Conservation (phyloP, 1,284 basidiomycete species). For the Vanrija sp. region DNA sequence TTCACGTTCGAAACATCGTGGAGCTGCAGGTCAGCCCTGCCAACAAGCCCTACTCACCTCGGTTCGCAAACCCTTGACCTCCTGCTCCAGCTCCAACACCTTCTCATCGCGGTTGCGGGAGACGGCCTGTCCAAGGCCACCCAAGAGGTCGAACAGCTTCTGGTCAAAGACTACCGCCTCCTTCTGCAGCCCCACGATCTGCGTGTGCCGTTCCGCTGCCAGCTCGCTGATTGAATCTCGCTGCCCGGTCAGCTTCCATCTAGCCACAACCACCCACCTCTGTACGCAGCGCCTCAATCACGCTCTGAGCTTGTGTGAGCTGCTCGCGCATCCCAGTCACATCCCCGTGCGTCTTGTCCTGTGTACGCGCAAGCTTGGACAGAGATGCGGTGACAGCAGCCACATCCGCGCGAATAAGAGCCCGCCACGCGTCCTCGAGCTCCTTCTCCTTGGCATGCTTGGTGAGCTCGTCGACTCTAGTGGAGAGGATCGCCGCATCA, state of each 20-base stretch:
- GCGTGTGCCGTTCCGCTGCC: constrained; percentile 7
- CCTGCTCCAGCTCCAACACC: constrained; percentile 4
- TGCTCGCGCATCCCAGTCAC: constrained; percentile 6
- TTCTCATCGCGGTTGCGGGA: background rate
- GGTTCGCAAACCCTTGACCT: constrained; percentile 2
- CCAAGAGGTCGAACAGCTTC: constrained; percentile 7
- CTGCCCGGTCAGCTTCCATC: background rate
- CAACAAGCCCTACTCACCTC: background rate
- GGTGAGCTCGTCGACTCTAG: background rate
- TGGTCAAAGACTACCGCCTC: constrained; percentile 3
- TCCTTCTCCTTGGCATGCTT: background rate
- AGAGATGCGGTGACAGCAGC: constrained; percentile 1
- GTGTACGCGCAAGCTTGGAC: constrained; percentile 1
- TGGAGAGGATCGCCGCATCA: background rate
- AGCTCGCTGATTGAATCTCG: constrained; percentile 3
- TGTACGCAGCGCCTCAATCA: background rate
- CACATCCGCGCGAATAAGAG: constrained; percentile 4
- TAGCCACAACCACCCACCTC: background rate
- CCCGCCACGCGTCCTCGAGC: constrained; percentile 7
- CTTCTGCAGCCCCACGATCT: constrained; percentile 1
- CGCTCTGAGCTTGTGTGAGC: background rate
- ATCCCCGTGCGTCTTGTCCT: constrained; percentile 8
- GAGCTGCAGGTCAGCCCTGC: background rate
- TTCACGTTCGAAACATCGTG: background rate
- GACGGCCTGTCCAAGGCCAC: too few relatives aligned